Evolutionary conservation across 1,284 basidiomycete species (phyloP).

Genomic region (Coniophora puteana): DNA sequence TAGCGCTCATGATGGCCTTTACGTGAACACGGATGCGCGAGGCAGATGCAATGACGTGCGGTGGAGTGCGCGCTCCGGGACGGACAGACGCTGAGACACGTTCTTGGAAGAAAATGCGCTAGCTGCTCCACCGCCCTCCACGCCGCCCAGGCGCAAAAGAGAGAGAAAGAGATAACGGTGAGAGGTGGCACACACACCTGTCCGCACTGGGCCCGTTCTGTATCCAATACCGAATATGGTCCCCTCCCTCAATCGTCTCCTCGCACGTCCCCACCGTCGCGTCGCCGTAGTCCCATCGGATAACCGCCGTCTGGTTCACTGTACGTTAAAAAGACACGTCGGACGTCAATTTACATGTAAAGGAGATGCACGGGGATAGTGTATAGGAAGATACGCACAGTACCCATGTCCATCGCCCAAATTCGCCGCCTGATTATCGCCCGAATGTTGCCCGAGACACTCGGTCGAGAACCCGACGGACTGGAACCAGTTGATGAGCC

Average conservation of each 20-base stretch:
- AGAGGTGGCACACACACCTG: slow-evolving; percentile 34
- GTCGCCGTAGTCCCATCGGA: slow-evolving; percentile 81
- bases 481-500: slow-evolving; percentile 78
- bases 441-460: slow-evolving; percentile 81
- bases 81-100: too few relatives aligned
- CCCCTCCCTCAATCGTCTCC: slow-evolving; percentile 86
- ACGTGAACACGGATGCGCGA: not conserved
- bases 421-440: slow-evolving; percentile 69
- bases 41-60: too few relatives aligned
- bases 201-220: slow-evolving; percentile 67
- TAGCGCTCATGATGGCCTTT: not conserved
- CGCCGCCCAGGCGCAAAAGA: too few relatives aligned
- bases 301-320: slow-evolving; percentile 77
- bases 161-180: slow-evolving; percentile 1
- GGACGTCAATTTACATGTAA: too few relatives aligned
- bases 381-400: slow-evolving; percentile 42
- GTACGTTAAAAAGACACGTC: slow-evolving; percentile 3
- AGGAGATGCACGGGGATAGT: not conserved
- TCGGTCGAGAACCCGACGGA: slow-evolving; percentile 72
- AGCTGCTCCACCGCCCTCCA: too few relatives aligned
- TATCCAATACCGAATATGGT: slow-evolving; percentile 89
- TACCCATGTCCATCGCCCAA: slow-evolving; percentile 82
- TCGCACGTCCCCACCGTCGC: slow-evolving; percentile 74
- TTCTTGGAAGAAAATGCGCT: not conserved
- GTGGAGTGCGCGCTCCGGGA: too few relatives aligned